Percentiles rank a stretch among this genome's conserved stretches.
These are phyloP conservation scores for Paramecium tetraurelia DNA, from an alignment of 73 alveolate species.

Conservation along the genomic window DNA sequence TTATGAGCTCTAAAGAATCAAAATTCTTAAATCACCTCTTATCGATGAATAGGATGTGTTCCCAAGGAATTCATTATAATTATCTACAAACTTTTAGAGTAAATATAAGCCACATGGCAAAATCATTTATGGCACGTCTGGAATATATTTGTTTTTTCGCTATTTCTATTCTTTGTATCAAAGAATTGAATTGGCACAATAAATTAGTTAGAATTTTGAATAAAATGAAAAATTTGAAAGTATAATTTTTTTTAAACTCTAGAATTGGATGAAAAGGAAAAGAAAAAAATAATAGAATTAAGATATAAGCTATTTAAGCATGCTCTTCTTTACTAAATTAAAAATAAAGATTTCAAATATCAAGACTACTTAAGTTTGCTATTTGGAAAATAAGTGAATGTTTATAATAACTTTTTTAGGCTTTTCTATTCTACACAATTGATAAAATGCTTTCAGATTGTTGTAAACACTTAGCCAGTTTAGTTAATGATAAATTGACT, in stretches of 20 bases:
- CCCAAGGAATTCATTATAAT: neutral
- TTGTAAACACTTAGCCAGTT: neutral
- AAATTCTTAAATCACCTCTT: neutral
- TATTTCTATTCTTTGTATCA: conserved; percentile 23
- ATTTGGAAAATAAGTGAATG: conserved; percentile 19
- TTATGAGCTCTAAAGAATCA: neutral
- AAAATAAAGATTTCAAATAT: conserved; percentile 9
- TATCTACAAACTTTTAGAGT: neutral
- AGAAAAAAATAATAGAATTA: neutral
- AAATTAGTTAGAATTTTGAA: neutral
- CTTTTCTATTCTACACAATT: conserved; percentile 27
- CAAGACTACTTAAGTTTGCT: neutral
- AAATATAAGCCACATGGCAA: neutral
- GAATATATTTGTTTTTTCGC: conserved; percentile 16
- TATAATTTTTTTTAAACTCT: neutral
- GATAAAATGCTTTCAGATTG: conserved; percentile 34
- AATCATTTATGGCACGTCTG: conserved; percentile 6
- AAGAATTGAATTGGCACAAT: conserved; percentile 28
- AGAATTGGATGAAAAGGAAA: neutral
- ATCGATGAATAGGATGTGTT: neutral
- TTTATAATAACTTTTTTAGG: neutral
- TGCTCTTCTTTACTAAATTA: neutral
- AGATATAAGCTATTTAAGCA: conserved; percentile 5
- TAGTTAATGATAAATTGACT: neutral
- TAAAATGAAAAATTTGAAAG: neutral